phyloP scores from a whole-genome alignment of 345 rosid species.

The Lepidium africanum region DNA sequence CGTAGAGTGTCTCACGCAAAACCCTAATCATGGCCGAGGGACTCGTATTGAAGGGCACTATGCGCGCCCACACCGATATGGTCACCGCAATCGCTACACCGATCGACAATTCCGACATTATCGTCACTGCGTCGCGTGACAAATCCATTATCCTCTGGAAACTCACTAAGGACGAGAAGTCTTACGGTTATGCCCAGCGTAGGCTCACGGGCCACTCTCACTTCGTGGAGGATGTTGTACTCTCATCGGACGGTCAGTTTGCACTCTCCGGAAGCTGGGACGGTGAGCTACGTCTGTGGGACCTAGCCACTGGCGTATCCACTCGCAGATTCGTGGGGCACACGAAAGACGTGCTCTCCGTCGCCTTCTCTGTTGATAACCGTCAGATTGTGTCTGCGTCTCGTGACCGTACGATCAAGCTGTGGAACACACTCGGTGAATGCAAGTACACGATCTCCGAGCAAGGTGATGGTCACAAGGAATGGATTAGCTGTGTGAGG shows the following conservation, averaged over 20 bases:
- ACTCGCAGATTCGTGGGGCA: conserved; percentile 90
- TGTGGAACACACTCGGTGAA: conserved; percentile 95
- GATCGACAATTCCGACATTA: conserved; percentile 82
- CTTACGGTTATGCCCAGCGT: conserved; percentile 76
- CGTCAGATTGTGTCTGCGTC: conserved; percentile 97
- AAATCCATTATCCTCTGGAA: conserved; percentile 92
- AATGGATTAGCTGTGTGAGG: conserved; percentile 92
- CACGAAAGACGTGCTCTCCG: conserved; percentile 91
- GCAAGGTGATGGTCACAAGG: conserved; percentile 64
- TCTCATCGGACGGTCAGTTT: conserved; percentile 90
- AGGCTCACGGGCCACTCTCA: conserved; percentile 95
- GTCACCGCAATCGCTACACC: conserved; percentile 95
- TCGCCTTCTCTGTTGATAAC: conserved; percentile 87
- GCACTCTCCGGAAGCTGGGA: conserved; percentile 98
- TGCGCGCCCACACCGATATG: conserved; percentile 93
- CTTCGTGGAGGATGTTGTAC: conserved; percentile 88
- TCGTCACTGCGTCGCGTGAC: conserved; percentile 90
- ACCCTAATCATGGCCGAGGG: conserved; percentile 54
- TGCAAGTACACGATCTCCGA: conserved; percentile 95
- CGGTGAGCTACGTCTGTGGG: conserved; percentile 99
- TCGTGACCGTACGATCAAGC: conserved; percentile 81
- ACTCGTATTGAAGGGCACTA: conserved; percentile 69
- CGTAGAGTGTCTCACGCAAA: neutral
- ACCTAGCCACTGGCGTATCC: conserved; percentile 51
- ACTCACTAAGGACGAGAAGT: conserved; percentile 74